Percentiles rank a stretch among this genome's conserved stretches.
Evolutionary conservation across 2,329 filamentous ascomycete species (phyloP).

Genomic region (Colletotrichum gloeosporioides): DNA sequence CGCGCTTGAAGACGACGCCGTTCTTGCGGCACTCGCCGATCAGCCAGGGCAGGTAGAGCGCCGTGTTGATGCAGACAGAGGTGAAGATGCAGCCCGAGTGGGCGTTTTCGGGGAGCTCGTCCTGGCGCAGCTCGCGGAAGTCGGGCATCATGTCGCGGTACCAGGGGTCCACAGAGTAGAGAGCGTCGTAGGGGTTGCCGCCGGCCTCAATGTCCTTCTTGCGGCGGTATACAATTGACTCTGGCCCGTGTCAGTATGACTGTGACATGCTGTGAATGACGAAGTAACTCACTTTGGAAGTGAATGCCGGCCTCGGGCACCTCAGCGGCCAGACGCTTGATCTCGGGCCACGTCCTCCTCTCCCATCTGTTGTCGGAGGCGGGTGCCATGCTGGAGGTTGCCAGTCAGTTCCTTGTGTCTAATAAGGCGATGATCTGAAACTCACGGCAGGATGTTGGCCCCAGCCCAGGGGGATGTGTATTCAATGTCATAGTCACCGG

Average conservation of each 20-base stretch:
- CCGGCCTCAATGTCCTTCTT: constrained; percentile 63
- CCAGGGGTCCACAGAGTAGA: constrained; percentile 74
- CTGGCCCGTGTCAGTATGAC: constrained; percentile 40
- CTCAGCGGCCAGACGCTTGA: constrained; percentile 60
- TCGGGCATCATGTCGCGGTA: constrained; percentile 75
- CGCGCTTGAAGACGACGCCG: constrained; percentile 61
- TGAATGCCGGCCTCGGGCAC: constrained; percentile 77
- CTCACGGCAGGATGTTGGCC: constrained; percentile 74
- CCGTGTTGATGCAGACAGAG: constrained; percentile 77
- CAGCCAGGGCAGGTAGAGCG: constrained; percentile 75
- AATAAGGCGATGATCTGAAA: constrained; percentile 12
- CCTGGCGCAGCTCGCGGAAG: constrained; percentile 65
- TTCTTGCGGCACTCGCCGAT: constrained; percentile 68
- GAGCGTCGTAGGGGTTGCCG: constrained; percentile 70
- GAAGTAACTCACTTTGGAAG: constrained; percentile 59
- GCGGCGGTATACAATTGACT: constrained; percentile 50
- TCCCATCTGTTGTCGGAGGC: constrained; percentile 54
- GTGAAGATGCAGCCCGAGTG: constrained; percentile 64
- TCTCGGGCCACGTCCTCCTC: constrained; percentile 60
- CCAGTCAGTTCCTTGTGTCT: neutral
- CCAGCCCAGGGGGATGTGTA: constrained; percentile 85
- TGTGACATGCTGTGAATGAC: constrained; percentile 32
- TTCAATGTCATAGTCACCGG: constrained; percentile 83
- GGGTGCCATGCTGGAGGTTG: constrained; percentile 35
- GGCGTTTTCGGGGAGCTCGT: constrained; percentile 64